Evolutionary conservation across 2,329 filamentous ascomycete species (phyloP).

Genomic region (Tympanopsis confertula): DNA sequence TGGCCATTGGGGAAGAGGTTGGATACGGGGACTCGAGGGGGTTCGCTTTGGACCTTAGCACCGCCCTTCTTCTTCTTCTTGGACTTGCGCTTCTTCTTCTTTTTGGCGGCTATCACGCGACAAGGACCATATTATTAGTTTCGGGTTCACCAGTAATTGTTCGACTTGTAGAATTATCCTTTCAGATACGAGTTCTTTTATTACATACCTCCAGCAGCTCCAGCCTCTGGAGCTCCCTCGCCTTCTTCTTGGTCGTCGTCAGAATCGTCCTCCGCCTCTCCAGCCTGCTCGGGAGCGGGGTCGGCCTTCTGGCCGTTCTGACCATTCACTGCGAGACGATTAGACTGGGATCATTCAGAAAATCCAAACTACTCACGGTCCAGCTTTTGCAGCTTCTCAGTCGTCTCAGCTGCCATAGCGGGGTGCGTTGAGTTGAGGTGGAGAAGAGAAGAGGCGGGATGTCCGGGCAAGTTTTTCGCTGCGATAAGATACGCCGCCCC

Average conservation of each 20-base stretch:
- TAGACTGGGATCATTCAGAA: background rate
- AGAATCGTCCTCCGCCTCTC: background rate
- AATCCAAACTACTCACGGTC: background rate
- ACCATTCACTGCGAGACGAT: background rate
- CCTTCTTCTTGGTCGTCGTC: background rate
- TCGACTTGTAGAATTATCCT: background rate
- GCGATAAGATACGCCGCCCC: too few species aligned
- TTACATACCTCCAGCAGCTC: background rate
- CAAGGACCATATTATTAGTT: too few species aligned
- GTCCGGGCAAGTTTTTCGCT: too few species aligned
- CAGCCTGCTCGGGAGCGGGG: background rate
- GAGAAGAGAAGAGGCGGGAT: background rate
- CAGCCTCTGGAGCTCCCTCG: background rate
- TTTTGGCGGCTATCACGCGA: background rate
- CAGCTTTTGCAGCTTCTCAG: background rate
- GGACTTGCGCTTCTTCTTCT: constrained; percentile 43
- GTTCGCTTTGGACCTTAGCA: constrained; percentile 62
- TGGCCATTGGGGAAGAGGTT: constrained; percentile 61
- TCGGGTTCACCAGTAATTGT: too few species aligned
- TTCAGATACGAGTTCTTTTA: background rate
- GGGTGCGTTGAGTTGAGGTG: background rate
- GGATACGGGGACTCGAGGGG: constrained; percentile 63
- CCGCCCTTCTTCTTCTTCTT: constrained; percentile 58
- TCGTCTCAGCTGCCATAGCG: background rate
- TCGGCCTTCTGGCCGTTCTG: background rate